phyloP scores from a whole-genome alignment of 2,329 filamentous ascomycete genomes.

The Cercospora citrullina region DNA sequence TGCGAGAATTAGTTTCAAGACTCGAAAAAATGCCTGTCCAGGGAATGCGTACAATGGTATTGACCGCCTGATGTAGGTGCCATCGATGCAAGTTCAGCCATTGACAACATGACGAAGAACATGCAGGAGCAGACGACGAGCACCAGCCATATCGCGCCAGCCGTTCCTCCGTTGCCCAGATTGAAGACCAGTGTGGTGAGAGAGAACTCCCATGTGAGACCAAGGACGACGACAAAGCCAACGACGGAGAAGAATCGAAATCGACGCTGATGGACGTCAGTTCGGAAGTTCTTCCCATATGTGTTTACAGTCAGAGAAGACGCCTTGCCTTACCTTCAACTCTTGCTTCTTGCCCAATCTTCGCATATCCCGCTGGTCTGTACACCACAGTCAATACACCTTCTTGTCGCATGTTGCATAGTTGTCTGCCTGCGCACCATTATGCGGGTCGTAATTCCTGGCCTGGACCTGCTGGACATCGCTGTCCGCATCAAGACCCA shows the following conservation, averaged over 20 bases:
- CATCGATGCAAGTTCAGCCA: slow-evolving; percentile 56
- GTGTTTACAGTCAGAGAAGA: neutral
- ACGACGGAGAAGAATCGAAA: slow-evolving; percentile 36
- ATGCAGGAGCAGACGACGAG: slow-evolving; percentile 29
- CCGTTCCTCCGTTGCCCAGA: slow-evolving; percentile 52
- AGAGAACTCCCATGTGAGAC: slow-evolving; percentile 32
- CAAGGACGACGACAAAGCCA: slow-evolving; percentile 34
- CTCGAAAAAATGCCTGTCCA: slow-evolving; percentile 31
- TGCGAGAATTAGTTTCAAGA: neutral
- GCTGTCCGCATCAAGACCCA: slow-evolving; percentile 21
- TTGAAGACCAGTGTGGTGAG: slow-evolving; percentile 29
- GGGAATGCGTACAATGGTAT: slow-evolving; percentile 13
- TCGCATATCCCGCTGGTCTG: slow-evolving; percentile 29
- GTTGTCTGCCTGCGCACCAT: slow-evolving; percentile 18
- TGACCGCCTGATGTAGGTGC: slow-evolving; percentile 60
- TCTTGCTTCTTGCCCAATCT: slow-evolving; percentile 31
- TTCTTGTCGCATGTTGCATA: neutral
- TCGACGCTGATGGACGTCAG: slow-evolving; percentile 28
- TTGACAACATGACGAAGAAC: slow-evolving; percentile 41
- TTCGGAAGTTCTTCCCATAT: neutral
- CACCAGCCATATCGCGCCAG: slow-evolving; percentile 54
- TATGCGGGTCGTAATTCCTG: slow-evolving; percentile 27
- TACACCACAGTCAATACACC: neutral
- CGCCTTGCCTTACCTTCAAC: slow-evolving; percentile 21
- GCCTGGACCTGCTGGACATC: slow-evolving; percentile 24